phyloP scores from a whole-genome alignment of 371 early-diverging fungal genomes.

The Mortierella polycephala region DNA sequence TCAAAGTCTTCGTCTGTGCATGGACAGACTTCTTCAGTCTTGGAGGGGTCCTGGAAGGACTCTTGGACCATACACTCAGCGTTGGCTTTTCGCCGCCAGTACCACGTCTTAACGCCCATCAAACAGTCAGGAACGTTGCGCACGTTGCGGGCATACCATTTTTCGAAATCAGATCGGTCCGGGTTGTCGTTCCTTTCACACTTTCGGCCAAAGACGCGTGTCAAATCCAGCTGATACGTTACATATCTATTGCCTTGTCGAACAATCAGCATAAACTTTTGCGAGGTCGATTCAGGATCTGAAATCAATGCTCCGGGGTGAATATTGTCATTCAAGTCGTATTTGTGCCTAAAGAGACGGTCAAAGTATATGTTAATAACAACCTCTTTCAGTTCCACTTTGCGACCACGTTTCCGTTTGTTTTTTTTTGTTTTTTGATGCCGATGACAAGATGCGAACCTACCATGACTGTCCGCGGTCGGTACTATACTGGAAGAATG shows the following conservation, averaged over 20 bases:
- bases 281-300: conserved; percentile 73
- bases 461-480: conserved; percentile 89
- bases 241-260: conserved; percentile 27
- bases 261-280: conserved; percentile 66
- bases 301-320: conserved; percentile 70
- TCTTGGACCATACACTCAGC: conserved; percentile 85
- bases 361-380: not conserved
- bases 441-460: not conserved
- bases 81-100: conserved; percentile 79
- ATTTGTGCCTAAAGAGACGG: conserved; percentile 10
- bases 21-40: conserved; percentile 70
- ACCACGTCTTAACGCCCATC: conserved; percentile 79
- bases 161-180: conserved; percentile 79
- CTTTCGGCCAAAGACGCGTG: conserved; percentile 65
- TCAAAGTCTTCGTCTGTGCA: conserved; percentile 91
- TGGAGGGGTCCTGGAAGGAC: conserved; percentile 66
- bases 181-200: conserved; percentile 68
- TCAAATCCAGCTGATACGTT: conserved; percentile 78
- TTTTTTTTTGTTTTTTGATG: not conserved
- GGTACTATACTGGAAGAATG: conserved; percentile 77
- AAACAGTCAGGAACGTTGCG: conserved; percentile 80
- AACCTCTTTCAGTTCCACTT: too few relatives aligned
- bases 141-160: conserved; percentile 75
- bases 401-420: not conserved
- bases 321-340: conserved; percentile 54